Evolutionary conservation across 2,329 filamentous ascomycete species (phyloP).

Genomic region (Blastomyces silverae): DNA sequence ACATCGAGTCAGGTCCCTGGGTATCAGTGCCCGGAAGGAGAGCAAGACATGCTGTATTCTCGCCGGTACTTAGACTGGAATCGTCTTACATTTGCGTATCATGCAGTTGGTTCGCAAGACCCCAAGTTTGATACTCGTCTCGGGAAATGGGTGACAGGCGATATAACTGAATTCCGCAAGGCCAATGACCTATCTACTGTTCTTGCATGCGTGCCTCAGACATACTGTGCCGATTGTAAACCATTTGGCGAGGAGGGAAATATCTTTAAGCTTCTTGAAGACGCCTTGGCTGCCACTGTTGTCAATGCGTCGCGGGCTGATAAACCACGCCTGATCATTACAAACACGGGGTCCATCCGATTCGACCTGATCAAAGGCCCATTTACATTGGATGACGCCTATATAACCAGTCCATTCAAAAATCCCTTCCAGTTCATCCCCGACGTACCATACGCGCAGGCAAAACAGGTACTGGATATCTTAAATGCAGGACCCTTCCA

Average conservation of each 20-base stretch:
- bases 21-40: slow-evolving; percentile 12
- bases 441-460: slow-evolving; percentile 29
- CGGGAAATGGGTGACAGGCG: slow-evolving; percentile 43
- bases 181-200: slow-evolving; percentile 51
- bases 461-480: slow-evolving; percentile 26
- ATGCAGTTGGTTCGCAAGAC: slow-evolving; percentile 48
- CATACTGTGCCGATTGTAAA: slow-evolving; percentile 50
- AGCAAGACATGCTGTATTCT: slow-evolving; percentile 38
- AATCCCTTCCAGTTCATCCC: slow-evolving; percentile 29
- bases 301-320: slow-evolving; percentile 46
- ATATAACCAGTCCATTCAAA: slow-evolving; percentile 27
- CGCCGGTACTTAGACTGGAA: slow-evolving; percentile 65
- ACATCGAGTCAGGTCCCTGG: background rate
- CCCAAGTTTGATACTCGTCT: slow-evolving; percentile 45
- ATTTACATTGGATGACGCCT: slow-evolving; percentile 46
- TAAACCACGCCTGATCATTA: slow-evolving; percentile 51
- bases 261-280: slow-evolving; percentile 50
- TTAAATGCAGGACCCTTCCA: slow-evolving; percentile 28
- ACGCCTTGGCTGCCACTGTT: slow-evolving; percentile 48
- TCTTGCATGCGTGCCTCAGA: slow-evolving; percentile 55
- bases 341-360: slow-evolving; percentile 55
- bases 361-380: slow-evolving; percentile 59
- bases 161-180: slow-evolving; percentile 48
- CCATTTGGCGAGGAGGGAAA: slow-evolving; percentile 49
- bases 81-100: slow-evolving; percentile 57